Percentiles rank a stretch among this genome's conserved stretches.
These are phyloP conservation scores for Pichia gijzeniarum DNA, from an alignment of 805 yeast genomes.

Conservation along the genomic window DNA sequence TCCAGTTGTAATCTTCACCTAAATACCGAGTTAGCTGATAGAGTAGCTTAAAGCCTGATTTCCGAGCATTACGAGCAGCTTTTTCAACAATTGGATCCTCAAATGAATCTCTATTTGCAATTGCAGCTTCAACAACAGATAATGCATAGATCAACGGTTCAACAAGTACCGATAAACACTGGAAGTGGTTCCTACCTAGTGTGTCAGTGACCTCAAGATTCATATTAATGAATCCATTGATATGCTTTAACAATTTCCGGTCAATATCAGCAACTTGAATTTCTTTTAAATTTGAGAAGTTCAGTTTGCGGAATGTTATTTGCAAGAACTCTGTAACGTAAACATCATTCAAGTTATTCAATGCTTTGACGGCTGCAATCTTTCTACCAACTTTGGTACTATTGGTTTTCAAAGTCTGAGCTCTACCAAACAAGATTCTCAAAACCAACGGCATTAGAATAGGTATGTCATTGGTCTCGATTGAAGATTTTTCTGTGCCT, in stretches of 20 bases:
- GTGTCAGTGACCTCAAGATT: constrained; percentile 48
- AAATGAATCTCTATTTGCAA: constrained; percentile 20
- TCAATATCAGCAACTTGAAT: constrained; percentile 24
- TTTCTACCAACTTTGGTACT: constrained; percentile 70
- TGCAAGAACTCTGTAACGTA: constrained; percentile 54
- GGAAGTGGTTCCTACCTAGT: constrained; percentile 51
- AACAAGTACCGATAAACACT: constrained; percentile 44
- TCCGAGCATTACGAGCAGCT: constrained; percentile 55
- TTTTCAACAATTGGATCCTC: constrained; percentile 31
- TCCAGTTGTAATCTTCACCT: constrained; percentile 53
- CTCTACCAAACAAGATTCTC: constrained; percentile 80
- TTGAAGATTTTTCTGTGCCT: constrained; percentile 40
- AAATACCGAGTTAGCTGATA: constrained; percentile 47
- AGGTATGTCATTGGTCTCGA: constrained; percentile 56
- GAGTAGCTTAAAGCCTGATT: constrained; percentile 59
- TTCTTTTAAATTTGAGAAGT: constrained; percentile 28
- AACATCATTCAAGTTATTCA: constrained; percentile 49
- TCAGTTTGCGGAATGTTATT: constrained; percentile 53
- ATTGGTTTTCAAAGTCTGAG: constrained; percentile 60
- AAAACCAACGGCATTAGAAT: constrained; percentile 64
- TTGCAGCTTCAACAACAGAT: constrained; percentile 43
- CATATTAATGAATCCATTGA: constrained; percentile 61
- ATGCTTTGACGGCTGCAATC: constrained; percentile 56
- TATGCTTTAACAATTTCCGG: constrained; percentile 37
- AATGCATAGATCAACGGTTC: constrained; percentile 53